Conservation (phyloP, 768 basidiomycete genomes). For the Boletales sp. region DNA sequence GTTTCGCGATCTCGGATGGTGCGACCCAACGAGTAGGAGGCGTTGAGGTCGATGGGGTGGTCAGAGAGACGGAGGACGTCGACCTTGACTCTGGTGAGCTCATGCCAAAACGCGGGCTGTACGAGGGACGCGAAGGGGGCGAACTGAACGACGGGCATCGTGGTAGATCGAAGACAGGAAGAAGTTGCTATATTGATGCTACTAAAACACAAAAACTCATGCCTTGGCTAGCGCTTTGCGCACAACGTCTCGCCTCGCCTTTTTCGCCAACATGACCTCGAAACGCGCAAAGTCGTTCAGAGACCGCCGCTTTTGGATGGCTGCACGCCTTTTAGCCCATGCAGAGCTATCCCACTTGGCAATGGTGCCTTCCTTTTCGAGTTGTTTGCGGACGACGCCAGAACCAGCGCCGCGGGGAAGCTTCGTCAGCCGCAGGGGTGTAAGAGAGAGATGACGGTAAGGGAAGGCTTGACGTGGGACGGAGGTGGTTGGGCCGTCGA, state of each 20-base stretch:
- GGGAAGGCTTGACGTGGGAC: constrained; percentile 92
- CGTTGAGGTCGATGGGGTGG: constrained; percentile 58
- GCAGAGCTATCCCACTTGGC: constrained; percentile 86
- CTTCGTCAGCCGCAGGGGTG: constrained; percentile 73
- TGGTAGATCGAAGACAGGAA: not conserved
- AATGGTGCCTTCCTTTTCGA: constrained; percentile 80
- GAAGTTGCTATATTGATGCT: constrained; percentile 8
- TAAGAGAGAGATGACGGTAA: constrained; percentile 91
- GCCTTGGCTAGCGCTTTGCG: constrained; percentile 64
- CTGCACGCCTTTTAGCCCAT: constrained; percentile 87
- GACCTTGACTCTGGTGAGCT: constrained; percentile 84
- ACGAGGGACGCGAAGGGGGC: constrained; percentile 83
- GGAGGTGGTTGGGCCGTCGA: constrained; percentile 89
- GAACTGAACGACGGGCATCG: constrained; percentile 76
- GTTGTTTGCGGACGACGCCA: constrained; percentile 75
- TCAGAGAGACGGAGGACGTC: constrained; percentile 85
- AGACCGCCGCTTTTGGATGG: constrained; percentile 67
- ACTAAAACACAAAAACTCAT: not conserved
- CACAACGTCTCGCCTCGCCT: constrained; percentile 74
- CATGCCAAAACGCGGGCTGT: constrained; percentile 91
- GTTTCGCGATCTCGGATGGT: constrained; percentile 75
- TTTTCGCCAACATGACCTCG: constrained; percentile 84
- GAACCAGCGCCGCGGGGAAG: constrained; percentile 88
- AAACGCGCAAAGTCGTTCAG: constrained; percentile 93
- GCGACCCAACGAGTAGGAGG: constrained; percentile 67